Evolutionary conservation across 768 basidiomycete genomes (phyloP).

Genomic region (Leccinum boreale): DNA sequence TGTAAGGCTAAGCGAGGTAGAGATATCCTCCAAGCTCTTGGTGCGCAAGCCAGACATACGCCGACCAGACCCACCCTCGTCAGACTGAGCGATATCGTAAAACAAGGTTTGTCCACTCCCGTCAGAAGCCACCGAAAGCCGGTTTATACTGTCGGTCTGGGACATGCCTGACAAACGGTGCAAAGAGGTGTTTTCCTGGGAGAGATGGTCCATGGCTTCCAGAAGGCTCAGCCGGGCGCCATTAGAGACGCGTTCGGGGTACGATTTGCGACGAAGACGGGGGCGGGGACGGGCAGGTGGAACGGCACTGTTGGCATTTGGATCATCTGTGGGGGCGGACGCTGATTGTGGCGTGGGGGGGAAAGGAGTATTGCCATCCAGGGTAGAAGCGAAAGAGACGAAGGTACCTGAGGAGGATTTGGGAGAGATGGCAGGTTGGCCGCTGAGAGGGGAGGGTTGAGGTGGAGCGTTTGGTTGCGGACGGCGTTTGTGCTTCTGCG

Average conservation of each 20-base stretch:
- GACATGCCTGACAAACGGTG: slow-evolving; percentile 5
- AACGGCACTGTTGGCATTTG: background rate
- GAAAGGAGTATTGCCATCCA: slow-evolving; percentile 15
- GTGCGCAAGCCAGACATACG: slow-evolving; percentile 10
- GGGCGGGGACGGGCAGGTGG: slow-evolving; percentile 15
- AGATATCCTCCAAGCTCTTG: slow-evolving; percentile 23
- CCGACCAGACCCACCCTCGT: background rate
- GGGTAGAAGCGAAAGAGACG: slow-evolving; percentile 16
- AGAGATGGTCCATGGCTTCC: slow-evolving; percentile 27
- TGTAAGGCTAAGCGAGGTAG: slow-evolving; percentile 17
- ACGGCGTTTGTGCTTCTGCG: slow-evolving; percentile 10
- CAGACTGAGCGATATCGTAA: slow-evolving; percentile 19
- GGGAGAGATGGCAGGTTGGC: slow-evolving; percentile 19
- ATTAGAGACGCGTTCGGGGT: slow-evolving; percentile 23
- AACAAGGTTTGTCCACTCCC: slow-evolving; percentile 28
- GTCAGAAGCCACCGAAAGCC: slow-evolving; percentile 23
- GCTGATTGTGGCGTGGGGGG: background rate
- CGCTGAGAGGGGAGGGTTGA: slow-evolving; percentile 9
- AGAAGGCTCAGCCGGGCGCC: slow-evolving; percentile 24
- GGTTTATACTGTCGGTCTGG: slow-evolving; percentile 9
- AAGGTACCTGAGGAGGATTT: slow-evolving; percentile 29
- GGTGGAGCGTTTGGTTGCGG: slow-evolving; percentile 19
- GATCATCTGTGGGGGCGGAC: background rate
- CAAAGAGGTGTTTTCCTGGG: slow-evolving; percentile 11
- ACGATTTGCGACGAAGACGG: slow-evolving; percentile 19